Conservation (phyloP, 371 early-diverging fungal genomes). For the Neoconidiobolus thromboides region DNA sequence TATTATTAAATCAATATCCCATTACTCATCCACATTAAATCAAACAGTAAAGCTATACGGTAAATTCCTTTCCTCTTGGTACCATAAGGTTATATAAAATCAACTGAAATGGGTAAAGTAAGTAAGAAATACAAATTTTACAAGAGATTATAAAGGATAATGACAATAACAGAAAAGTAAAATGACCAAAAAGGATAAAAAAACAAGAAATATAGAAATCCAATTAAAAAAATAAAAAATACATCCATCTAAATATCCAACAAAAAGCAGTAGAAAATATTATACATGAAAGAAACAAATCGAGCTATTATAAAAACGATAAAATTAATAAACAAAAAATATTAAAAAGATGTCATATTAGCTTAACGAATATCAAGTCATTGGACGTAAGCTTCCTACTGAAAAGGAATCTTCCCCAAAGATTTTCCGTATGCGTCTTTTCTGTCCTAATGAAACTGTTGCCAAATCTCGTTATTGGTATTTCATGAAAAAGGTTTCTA, state of each 20-base stretch:
- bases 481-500: conserved; percentile 95
- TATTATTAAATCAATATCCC: background rate
- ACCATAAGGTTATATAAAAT: background rate
- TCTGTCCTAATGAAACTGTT: conserved; percentile 95
- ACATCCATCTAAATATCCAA: too few species aligned
- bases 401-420: conserved; percentile 86
- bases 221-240: background rate
- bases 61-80: background rate
- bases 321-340: too few species aligned
- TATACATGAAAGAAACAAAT: too few species aligned
- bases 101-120: background rate
- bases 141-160: background rate
- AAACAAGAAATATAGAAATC: background rate
- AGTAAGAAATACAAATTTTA: background rate
- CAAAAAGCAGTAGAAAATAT: too few species aligned
- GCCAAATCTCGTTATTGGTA: conserved; percentile 99
- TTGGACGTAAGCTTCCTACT: conserved; percentile 89
- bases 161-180: background rate
- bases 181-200: background rate
- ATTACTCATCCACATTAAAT: too few species aligned
- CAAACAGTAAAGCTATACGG: background rate
- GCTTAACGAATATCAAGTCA: conserved; percentile 50
- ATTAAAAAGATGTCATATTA: background rate
- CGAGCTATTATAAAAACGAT: too few species aligned
- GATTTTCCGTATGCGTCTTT: conserved; percentile 97